Evolutionary conservation across 2,329 filamentous ascomycete genomes (phyloP).

Genomic region (Chrysosporium keratinophilum): DNA sequence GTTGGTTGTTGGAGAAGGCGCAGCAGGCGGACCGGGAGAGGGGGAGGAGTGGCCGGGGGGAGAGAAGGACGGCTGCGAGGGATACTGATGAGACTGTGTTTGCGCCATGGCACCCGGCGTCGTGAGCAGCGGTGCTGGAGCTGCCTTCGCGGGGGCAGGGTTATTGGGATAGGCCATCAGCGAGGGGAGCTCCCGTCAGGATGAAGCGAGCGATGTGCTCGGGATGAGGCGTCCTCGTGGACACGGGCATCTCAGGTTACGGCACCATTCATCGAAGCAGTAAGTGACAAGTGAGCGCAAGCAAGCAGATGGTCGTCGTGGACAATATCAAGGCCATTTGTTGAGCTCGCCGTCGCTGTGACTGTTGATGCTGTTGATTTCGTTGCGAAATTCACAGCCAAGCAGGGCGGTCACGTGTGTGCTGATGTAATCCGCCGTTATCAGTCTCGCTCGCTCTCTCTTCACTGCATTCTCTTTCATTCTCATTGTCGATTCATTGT

Average conservation of each 20-base stretch:
- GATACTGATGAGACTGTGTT: slow-evolving; percentile 44
- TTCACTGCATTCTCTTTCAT: background rate
- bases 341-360: background rate
- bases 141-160: slow-evolving; percentile 13
- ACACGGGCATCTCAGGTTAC: slow-evolving; percentile 11
- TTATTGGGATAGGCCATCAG: slow-evolving; percentile 4
- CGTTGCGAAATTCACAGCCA: background rate
- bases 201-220: slow-evolving; percentile 32
- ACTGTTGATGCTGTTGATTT: background rate
- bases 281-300: background rate
- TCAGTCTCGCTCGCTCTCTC: background rate
- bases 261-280: background rate
- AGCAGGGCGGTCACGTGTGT: too few relatives aligned
- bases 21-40: slow-evolving; percentile 43
- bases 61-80: slow-evolving; percentile 50
- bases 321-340: background rate
- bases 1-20: slow-evolving; percentile 39
- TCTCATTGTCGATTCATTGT: too few relatives aligned
- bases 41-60: slow-evolving; percentile 52
- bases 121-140: background rate
- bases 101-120: slow-evolving; percentile 45
- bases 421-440: background rate
- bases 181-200: slow-evolving; percentile 9
- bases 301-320: background rate
- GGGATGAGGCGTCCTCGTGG: slow-evolving; percentile 17